These are phyloP conservation scores for Apophysomyces ossiformis DNA, from an alignment of 371 early-diverging fungal species.

Conservation along the genomic window DNA sequence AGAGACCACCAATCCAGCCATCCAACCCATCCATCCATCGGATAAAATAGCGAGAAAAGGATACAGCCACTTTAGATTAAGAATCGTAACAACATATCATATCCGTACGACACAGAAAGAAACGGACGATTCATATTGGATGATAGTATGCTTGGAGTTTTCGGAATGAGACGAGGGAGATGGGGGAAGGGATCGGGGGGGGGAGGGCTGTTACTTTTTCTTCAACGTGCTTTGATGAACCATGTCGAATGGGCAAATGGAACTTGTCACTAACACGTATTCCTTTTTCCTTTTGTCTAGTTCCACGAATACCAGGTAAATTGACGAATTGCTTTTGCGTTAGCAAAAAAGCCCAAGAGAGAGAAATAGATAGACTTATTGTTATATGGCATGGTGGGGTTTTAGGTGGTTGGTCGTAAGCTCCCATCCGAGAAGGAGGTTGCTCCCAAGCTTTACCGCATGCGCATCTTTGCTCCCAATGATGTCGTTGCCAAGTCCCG, in stretches of 20 bases:
- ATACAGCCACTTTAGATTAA: background rate
- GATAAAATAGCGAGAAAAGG: background rate
- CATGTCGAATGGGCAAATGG: no score
- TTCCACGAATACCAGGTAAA: constrained; percentile 70
- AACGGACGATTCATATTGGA: no score
- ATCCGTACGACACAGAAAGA: no score
- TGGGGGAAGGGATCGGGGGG: background rate
- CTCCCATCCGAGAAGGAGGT: constrained; percentile 93
- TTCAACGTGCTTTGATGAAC: no score
- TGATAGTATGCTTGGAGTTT: no score
- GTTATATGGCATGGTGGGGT: background rate
- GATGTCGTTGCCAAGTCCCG: constrained; percentile 98
- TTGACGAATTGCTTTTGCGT: background rate
- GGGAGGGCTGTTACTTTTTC: no score
- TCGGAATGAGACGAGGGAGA: background rate
- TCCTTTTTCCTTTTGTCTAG: constrained; percentile 30
- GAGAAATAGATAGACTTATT: background rate
- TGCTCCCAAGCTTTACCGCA: constrained; percentile 97
- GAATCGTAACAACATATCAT: no score
- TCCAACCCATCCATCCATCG: background rate
- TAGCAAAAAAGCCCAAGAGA: background rate
- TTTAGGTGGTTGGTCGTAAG: constrained; percentile 92
- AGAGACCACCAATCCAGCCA: no score
- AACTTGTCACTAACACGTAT: background rate
- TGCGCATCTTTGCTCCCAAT: constrained; percentile 99